Base-by-base conservation (phyloP, 306 rosid species). In the Malus sylvestris region DNA sequence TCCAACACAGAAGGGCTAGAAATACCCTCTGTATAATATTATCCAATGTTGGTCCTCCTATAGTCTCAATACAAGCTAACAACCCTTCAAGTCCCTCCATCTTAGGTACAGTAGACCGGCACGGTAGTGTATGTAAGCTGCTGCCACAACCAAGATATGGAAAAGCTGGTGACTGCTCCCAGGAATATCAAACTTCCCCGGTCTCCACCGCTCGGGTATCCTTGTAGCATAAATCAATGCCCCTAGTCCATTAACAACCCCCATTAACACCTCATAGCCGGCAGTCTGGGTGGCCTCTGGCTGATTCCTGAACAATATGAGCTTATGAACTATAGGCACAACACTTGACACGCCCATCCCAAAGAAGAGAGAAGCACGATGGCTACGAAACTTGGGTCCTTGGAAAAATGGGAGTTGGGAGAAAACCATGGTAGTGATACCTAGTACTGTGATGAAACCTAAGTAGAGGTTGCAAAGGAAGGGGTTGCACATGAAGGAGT, bases 111-210 rank as follows among this genome's bases (percentile, higher is more conserved):
- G 25, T 8, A 88, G 81, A 0, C 91, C 93, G 11, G 80, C 86
- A 2, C 2, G 84, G 40, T 88, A 88, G 67, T 88, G 96, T 12
- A 88, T 84, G 76, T 83, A 87, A 65, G 93, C 93, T 60, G 83
- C 96, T 1, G 91, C 89, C 76, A 90, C 93, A 78, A 88, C 91
- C 80, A 90, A 70, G 22, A 90, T 76, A 88, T 88, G 91, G 53
- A 90, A 90, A 30, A 88, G 76, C 77, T 86, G 93, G 80, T 90
- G 93, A 68, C 93, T 88, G 52, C 85, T 82, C 20, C 93, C 91
- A 7, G 89, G 88, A 76, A 88, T 81, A 76, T 90, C 96, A 80
- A 90, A 90, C 80, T 78, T 86, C 12, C 91, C 96, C 1, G 93
- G 89, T 84, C 62, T 80, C 88, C 91, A 90, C 60, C 93, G 82